Evolutionary conservation across 371 early-diverging fungal species (phyloP).

Genomic region (Mortierella sp.): DNA sequence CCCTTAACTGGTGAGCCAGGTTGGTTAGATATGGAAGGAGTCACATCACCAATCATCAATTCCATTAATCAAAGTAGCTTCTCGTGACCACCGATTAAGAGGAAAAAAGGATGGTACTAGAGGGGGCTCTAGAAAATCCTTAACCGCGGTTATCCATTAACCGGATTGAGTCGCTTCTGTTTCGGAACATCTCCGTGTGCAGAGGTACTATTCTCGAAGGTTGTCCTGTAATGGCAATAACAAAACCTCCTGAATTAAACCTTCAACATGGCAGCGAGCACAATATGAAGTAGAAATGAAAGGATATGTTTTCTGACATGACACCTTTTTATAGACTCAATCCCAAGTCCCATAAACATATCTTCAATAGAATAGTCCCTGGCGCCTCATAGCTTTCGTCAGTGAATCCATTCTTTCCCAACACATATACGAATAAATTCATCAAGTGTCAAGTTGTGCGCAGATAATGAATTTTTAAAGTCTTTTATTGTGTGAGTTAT

Average conservation of each 20-base stretch:
- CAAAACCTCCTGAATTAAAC: neutral
- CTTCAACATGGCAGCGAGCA: neutral
- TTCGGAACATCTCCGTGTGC: neutral
- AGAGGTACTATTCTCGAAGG: neutral
- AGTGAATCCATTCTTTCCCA: no score
- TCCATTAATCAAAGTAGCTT: no score
- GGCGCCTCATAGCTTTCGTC: neutral
- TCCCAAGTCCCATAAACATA: neutral
- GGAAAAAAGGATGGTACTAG: no score
- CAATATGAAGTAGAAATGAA: neutral
- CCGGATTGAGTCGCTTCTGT: no score
- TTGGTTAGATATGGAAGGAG: no score
- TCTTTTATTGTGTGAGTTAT: neutral
- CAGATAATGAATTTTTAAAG: no score
- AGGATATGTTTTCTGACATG: neutral
- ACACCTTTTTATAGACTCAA: neutral
- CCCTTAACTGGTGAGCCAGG: no score
- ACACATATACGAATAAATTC: no score
- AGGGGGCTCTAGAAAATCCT: neutral
- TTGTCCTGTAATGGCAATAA: neutral
- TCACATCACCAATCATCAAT: no score
- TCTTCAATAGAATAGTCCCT: no score
- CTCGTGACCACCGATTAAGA: no score
- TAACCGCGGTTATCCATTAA: neutral
- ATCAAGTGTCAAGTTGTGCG: no score